Percentiles rank a stretch among this genome's conserved stretches.
Conservation (phyloP, 2,329 filamentous ascomycete species). For the Lachnellula cervina region DNA sequence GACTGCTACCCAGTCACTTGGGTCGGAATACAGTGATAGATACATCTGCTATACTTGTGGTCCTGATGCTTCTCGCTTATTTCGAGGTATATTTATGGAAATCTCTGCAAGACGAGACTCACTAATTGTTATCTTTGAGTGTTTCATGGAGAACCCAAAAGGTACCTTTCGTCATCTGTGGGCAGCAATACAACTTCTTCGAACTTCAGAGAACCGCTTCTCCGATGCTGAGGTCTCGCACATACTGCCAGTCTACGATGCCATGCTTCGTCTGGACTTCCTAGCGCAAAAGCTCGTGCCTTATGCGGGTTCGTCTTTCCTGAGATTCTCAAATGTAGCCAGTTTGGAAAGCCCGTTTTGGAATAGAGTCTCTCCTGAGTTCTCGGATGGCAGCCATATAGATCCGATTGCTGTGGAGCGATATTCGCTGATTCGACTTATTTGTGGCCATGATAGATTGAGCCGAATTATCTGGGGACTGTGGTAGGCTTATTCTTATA, state of each 20-base stretch:
- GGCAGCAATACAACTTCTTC: conserved; percentile 18
- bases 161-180: conserved; percentile 17
- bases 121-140: conserved; percentile 6
- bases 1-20: conserved; percentile 10
- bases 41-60: conserved; percentile 8
- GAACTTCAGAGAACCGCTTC: conserved; percentile 7
- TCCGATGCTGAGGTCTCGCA: conserved; percentile 6
- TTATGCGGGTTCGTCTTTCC: conserved; percentile 16
- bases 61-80: conserved; percentile 17
- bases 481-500: conserved; percentile 6
- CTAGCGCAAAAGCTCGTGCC: conserved; percentile 18
- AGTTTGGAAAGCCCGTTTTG: conserved; percentile 15
- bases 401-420: conserved; percentile 12
- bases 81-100: conserved; percentile 13
- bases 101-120: neutral
- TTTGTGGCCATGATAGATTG: conserved; percentile 17
- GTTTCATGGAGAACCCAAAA: conserved; percentile 17
- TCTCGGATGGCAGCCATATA: neutral
- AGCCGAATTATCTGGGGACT: conserved; percentile 16
- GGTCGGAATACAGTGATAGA: neutral
- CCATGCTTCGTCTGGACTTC: conserved; percentile 17
- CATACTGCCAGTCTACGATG: conserved; percentile 14
- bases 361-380: conserved; percentile 8
- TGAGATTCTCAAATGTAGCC: conserved; percentile 2
- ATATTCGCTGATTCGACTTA: conserved; percentile 13